phyloP scores from a whole-genome alignment of 2,329 filamentous ascomycete genomes.

The Exophiala viscosa region DNA sequence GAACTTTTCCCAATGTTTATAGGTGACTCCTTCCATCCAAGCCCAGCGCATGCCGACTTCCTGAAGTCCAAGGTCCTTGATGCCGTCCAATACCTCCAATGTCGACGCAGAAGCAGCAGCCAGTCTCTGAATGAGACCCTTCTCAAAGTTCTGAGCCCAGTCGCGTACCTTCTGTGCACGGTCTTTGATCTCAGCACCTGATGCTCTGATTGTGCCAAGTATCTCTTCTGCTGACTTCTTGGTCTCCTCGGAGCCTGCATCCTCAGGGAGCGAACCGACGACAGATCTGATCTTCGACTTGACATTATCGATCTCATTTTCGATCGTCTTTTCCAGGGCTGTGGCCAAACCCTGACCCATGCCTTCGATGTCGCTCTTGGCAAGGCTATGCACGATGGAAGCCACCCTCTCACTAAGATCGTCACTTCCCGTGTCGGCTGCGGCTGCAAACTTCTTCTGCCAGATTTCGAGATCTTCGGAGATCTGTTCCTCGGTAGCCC shows the following conservation, averaged over 20 bases:
- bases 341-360: constrained; percentile 65
- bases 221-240: constrained; percentile 53
- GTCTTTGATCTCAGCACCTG: constrained; percentile 70
- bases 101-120: constrained; percentile 73
- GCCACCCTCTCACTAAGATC: constrained; percentile 60
- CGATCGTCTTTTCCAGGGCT: constrained; percentile 65
- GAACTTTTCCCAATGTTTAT: constrained; percentile 96
- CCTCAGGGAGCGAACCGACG: constrained; percentile 54
- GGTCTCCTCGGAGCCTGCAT: constrained; percentile 52
- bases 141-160: constrained; percentile 71
- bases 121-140: constrained; percentile 65
- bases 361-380: constrained; percentile 60
- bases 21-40: constrained; percentile 91
- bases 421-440: constrained; percentile 77
- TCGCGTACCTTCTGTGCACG: constrained; percentile 71
- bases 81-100: constrained; percentile 75
- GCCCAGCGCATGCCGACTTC: constrained; percentile 93
- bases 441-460: constrained; percentile 83
- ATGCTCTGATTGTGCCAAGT: constrained; percentile 56
- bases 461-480: constrained; percentile 75
- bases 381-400: constrained; percentile 70
- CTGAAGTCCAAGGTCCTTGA: constrained; percentile 78
- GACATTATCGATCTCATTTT: constrained; percentile 61
- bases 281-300: constrained; percentile 62
- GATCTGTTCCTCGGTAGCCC: constrained; percentile 54